phyloP scores from a whole-genome alignment of 768 basidiomycete species.

The Lentinula detonsa region DNA sequence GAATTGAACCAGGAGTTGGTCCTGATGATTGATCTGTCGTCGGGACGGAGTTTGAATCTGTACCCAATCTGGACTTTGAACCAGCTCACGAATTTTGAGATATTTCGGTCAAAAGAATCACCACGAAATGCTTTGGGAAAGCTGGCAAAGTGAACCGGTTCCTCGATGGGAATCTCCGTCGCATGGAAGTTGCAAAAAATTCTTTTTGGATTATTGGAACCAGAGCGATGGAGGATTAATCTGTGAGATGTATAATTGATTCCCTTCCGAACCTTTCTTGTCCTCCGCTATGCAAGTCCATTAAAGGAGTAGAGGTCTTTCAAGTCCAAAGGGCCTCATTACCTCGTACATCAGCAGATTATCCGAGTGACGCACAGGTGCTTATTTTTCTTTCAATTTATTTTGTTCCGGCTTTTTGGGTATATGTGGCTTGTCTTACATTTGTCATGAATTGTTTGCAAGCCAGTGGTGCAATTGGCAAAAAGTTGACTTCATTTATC shows the following conservation, averaged over 20 bases:
- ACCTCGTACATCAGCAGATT: not conserved
- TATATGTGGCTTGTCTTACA: not conserved
- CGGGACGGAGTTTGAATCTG: conserved; percentile 3
- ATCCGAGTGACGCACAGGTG: not conserved
- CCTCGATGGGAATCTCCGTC: not conserved
- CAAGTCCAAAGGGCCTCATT: not conserved
- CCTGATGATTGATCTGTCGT: not conserved
- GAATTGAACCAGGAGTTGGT: not conserved
- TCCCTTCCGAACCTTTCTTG: not conserved
- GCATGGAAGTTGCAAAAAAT: not conserved
- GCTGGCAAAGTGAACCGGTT: not conserved
- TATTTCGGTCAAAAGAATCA: not conserved
- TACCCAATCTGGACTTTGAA: not conserved
- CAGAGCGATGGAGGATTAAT: not conserved
- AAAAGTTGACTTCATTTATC: not conserved
- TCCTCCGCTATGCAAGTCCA: not conserved
- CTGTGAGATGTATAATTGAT: not conserved
- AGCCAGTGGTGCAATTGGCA: not conserved
- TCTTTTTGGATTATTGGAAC: not conserved
- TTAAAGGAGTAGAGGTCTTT: not conserved
- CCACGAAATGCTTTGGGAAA: not conserved
- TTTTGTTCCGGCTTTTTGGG: not conserved
- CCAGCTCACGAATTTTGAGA: not conserved
- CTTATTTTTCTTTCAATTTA: not conserved
- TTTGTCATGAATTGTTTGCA: not conserved